Base-by-base conservation (phyloP, 2,329 filamentous ascomycete genomes). In the Balansia obtecta region DNA sequence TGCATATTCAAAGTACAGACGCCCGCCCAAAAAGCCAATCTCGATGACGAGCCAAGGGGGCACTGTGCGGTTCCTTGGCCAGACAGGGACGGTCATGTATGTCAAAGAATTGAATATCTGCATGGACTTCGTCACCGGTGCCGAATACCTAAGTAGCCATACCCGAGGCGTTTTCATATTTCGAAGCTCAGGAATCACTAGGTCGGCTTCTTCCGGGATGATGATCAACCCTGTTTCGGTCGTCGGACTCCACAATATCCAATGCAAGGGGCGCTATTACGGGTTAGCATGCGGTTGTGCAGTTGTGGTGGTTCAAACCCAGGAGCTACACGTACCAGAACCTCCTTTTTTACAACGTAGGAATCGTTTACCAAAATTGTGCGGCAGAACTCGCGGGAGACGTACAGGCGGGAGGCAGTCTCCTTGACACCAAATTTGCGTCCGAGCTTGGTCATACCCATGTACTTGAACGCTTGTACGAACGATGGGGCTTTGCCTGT, bases 131-230 rank as follows among this genome's bases (percentile, higher is more conserved):
- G 81, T 83, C 0, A 81, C 70, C 0, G 83, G 78, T 0, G 81
- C 74, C 0, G 80, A 70, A 52, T 86, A 86, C 0, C 70, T 64
- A 0, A 84, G 57, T 0, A 85, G 64, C 50, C 76, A 68, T 0
- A 71, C 69, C 1, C 47, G 37, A 0, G 56, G 50, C 15, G 39
- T 50, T 1, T 47, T 33, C 1, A 27, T 41, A 0, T 49, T 48
- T 1, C 61, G 62, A 6, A 83, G 54, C 0, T 69, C 53, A 0
- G 70, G 68, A 3, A 86, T 68, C 0, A 85, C 54, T 0, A 57
- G 44, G 50, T 86, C 78, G 0, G 74, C 79, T 59, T 86, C 83
- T 55, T 86, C 82, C 0, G 80, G 77, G 30, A 77, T 79, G 1
- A 86, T 58, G 2, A 86, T 60, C 0, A 86, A 54, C 0, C 73